phyloP scores from a whole-genome alignment of 2,329 filamentous ascomycete species.

The Fusarium nelsonii region DNA sequence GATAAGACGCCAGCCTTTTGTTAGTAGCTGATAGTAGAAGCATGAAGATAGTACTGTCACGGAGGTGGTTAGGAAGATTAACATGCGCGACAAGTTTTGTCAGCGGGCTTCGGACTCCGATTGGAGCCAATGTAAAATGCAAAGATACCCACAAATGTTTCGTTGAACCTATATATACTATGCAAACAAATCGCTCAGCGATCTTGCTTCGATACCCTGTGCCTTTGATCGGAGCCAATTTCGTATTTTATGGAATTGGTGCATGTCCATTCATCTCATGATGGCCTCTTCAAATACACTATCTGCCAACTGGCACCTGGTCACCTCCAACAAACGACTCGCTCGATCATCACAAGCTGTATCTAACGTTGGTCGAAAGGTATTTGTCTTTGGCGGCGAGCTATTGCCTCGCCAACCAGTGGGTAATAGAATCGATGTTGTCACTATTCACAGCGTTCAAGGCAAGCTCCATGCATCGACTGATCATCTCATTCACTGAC shows the following conservation, averaged over 20 bases:
- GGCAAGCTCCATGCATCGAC: fast-evolving
- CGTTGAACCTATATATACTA: neutral
- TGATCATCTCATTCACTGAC: neutral
- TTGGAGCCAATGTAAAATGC: neutral
- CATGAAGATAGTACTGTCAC: too few relatives aligned
- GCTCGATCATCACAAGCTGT: slow-evolving; percentile 6
- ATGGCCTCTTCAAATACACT: neutral
- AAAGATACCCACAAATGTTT: neutral
- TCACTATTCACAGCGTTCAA: fast-evolving
- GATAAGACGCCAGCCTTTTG: too few relatives aligned
- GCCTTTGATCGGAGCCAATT: too few relatives aligned
- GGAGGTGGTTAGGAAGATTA: too few relatives aligned
- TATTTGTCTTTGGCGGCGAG: slow-evolving; percentile 11
- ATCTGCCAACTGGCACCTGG: neutral
- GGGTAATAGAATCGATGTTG: neutral
- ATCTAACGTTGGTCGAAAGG: neutral
- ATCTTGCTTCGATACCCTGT: neutral
- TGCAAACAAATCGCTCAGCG: neutral
- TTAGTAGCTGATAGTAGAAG: too few relatives aligned
- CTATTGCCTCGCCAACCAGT: slow-evolving; percentile 1
- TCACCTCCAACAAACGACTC: neutral
- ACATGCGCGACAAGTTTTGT: neutral
- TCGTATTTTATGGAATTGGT: too few relatives aligned
- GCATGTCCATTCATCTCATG: neutral
- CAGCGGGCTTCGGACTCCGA: neutral